A percentile compares a stretch with the other conserved stretches of the same genome.
phyloP scores from a whole-genome alignment of 495 filamentous ascomycete species.

The Articulospora tetracladia region DNA sequence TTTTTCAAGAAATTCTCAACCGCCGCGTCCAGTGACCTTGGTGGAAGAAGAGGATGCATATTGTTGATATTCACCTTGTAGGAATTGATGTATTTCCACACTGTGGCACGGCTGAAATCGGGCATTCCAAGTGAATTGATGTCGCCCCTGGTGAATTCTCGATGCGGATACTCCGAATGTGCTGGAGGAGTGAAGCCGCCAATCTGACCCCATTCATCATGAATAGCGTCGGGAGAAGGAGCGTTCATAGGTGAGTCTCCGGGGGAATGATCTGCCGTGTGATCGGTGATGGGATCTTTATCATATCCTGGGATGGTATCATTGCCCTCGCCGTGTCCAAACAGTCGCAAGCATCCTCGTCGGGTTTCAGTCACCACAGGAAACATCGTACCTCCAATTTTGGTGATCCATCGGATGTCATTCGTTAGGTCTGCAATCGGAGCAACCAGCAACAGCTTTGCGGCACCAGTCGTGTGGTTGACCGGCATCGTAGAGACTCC shows the following conservation, averaged over 20 bases:
- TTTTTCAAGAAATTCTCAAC: conserved; percentile 40
- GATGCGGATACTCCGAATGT: conserved; percentile 8
- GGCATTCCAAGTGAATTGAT: conserved; percentile 58
- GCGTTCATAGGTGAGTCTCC: conserved; percentile 39
- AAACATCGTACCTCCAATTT: conserved; percentile 46
- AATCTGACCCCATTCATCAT: conserved; percentile 34
- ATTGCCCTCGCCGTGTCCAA: conserved; percentile 72
- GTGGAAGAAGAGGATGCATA: conserved; percentile 80
- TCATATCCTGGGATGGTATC: conserved; percentile 40
- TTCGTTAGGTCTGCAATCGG: conserved; percentile 55
- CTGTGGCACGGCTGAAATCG: conserved; percentile 57
- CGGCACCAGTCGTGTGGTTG: conserved; percentile 79
- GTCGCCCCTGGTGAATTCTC: conserved; percentile 35
- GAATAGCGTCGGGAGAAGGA: conserved; percentile 39
- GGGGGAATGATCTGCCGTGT: conserved; percentile 24
- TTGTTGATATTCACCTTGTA: conserved; percentile 80
- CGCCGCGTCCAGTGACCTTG: conserved; percentile 43
- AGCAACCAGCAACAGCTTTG: conserved; percentile 69
- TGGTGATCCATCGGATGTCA: conserved; percentile 36
- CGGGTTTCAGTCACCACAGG: conserved; percentile 70
- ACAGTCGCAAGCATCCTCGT: conserved; percentile 71
- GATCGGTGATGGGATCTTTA: conserved; percentile 27
- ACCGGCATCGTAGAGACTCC: conserved; percentile 64
- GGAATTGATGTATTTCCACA: conserved; percentile 61
- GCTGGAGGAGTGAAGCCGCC: conserved; percentile 41